These are phyloP conservation scores for Candida palmyrensis DNA, from an alignment of 805 yeast genomes.

Conservation along the genomic window DNA sequence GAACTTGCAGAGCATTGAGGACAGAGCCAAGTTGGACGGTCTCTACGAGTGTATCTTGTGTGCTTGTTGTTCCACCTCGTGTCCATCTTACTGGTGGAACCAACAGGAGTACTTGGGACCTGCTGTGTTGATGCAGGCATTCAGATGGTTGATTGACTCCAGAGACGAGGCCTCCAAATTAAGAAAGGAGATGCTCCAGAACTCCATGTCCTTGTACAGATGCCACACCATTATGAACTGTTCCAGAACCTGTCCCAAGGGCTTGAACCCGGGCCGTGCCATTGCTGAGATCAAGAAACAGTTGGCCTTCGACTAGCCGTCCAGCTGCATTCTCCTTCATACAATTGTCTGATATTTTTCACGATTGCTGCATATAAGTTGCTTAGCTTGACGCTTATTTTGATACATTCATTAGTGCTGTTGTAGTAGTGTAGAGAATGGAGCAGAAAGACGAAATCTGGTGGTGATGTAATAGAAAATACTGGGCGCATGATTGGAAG, in stretches of 20 bases:
- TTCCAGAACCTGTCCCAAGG: slow-evolving; percentile 97
- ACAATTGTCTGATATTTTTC: too few relatives aligned
- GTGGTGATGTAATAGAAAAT: too few relatives aligned
- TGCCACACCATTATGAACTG: slow-evolving; percentile 99
- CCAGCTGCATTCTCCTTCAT: too few relatives aligned
- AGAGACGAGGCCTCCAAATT: slow-evolving; percentile 83
- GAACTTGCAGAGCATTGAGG: slow-evolving; percentile 83
- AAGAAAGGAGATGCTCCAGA: slow-evolving; percentile 88
- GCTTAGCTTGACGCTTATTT: too few relatives aligned
- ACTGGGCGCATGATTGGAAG: too few relatives aligned
- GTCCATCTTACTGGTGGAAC: slow-evolving; percentile 99
- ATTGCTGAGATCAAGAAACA: slow-evolving; percentile 96
- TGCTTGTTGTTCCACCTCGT: slow-evolving; percentile 98
- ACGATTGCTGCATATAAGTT: too few relatives aligned
- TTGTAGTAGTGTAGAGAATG: too few relatives aligned
- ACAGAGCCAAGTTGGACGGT: slow-evolving; percentile 95
- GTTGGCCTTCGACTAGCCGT: slow-evolving; percentile 73
- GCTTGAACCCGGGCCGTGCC: slow-evolving; percentile 95
- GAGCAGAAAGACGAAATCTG: too few relatives aligned
- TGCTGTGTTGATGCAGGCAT: slow-evolving; percentile 98
- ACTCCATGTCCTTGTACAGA: slow-evolving; percentile 96
- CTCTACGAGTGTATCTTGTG: slow-evolving; percentile 95
- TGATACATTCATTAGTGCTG: too few relatives aligned
- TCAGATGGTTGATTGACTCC: slow-evolving; percentile 96
- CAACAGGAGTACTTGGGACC: slow-evolving; percentile 98